Percentiles rank a stretch among this genome's conserved stretches.
phyloP scores from a whole-genome alignment of 495 filamentous ascomycete species.

The Cryomyces antarcticus region DNA sequence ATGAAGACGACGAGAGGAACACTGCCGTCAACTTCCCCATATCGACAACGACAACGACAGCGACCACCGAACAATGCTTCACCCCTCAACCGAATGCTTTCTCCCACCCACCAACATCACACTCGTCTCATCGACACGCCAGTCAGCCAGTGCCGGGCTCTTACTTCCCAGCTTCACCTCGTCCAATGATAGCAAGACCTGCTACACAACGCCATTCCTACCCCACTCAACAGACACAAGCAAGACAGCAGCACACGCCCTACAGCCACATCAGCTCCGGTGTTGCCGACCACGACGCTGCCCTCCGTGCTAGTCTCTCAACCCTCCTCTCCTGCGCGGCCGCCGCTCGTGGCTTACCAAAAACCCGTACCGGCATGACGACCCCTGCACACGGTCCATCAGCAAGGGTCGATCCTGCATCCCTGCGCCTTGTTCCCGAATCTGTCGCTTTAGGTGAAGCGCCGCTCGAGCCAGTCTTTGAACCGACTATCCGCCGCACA shows the following conservation, averaged over 20 bases:
- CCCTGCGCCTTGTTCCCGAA: constrained; percentile 51
- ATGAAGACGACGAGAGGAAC: constrained; percentile 64
- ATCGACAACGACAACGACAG: constrained; percentile 2
- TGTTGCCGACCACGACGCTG: constrained; percentile 78
- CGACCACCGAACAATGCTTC: constrained; percentile 38
- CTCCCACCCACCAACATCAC: constrained; percentile 54
- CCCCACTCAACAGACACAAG: constrained; percentile 19
- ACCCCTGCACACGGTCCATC: constrained; percentile 10
- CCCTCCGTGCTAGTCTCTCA: constrained; percentile 74
- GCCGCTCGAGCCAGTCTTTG: constrained; percentile 5
- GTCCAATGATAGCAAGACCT: neutral
- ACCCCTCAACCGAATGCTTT: constrained; percentile 81
- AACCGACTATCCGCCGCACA: constrained; percentile 7
- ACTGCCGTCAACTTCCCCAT: constrained; percentile 49
- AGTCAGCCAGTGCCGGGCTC: constrained; percentile 23
- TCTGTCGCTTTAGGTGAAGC: constrained; percentile 41
- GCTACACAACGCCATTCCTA: constrained; percentile 23
- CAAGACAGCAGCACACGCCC: constrained; percentile 27
- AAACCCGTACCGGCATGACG: constrained; percentile 27
- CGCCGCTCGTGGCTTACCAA: constrained; percentile 63
- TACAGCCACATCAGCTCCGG: constrained; percentile 50
- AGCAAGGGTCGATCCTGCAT: constrained; percentile 28
- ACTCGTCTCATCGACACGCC: constrained; percentile 7
- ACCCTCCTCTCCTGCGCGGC: constrained; percentile 89
- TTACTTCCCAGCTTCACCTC: constrained; percentile 13